These are phyloP conservation scores for Solanum acaule DNA, from an alignment of 257 asterid genomes.

Conservation along the genomic window DNA sequence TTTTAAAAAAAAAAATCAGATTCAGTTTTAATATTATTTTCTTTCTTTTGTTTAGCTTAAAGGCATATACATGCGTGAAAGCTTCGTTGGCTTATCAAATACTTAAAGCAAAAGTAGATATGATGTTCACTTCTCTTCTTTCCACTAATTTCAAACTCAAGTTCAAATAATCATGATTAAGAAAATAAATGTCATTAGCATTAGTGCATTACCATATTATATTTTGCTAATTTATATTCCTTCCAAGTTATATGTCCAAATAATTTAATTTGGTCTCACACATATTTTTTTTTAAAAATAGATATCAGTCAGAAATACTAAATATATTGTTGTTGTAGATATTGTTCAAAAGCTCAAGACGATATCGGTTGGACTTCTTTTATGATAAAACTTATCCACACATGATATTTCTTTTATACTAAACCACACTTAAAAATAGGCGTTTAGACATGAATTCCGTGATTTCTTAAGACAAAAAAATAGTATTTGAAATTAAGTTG, in stretches of 20 bases:
- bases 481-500: neutral
- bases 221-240: neutral
- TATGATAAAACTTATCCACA: neutral
- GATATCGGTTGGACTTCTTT: neutral
- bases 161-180: neutral
- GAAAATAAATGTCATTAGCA: neutral
- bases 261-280: neutral
- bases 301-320: neutral
- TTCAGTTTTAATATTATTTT: neutral
- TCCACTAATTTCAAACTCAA: neutral
- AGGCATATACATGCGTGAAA: conserved; percentile 7
- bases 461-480: neutral
- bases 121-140: neutral
- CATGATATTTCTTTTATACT: neutral
- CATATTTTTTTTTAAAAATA: no score
- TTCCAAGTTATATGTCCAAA: neutral
- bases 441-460: neutral
- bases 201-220: neutral
- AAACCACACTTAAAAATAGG: neutral
- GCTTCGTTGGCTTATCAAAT: conserved; percentile 5
- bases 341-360: neutral
- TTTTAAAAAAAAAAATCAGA: neutral
- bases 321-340: neutral
- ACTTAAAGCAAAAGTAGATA: conserved; percentile 6
- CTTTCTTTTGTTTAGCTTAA: neutral